phyloP scores from a whole-genome alignment of 306 rosid genomes.

The Carpinus fangiana region DNA sequence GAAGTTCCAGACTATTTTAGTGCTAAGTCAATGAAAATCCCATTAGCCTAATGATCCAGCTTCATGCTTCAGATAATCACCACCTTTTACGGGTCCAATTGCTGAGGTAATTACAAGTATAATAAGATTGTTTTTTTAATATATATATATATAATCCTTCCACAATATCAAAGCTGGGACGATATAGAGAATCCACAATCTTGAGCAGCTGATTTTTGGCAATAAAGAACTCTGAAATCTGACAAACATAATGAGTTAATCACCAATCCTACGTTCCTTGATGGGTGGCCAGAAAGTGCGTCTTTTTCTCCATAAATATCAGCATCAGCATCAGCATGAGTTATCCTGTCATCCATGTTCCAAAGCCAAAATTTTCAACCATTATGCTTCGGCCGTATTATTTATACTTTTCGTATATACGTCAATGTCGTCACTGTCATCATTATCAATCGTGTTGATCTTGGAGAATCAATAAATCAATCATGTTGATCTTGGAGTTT shows the following conservation, averaged over 20 bases:
- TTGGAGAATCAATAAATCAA: conserved; percentile 24
- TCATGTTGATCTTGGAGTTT: conserved; percentile 16
- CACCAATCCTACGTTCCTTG: background rate
- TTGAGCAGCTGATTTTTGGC: conserved; percentile 22
- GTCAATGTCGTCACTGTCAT: conserved; percentile 35
- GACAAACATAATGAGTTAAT: conserved; percentile 14
- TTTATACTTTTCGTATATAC: conserved; percentile 30
- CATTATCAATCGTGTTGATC: conserved; percentile 28
- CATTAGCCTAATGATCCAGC: background rate
- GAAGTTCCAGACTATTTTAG: conserved; percentile 2
- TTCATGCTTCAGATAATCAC: too few species aligned
- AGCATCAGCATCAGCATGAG: conserved; percentile 43
- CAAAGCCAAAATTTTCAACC: conserved; percentile 33
- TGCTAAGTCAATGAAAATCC: background rate
- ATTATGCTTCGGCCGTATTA: conserved; percentile 20
- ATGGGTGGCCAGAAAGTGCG: conserved; percentile 27
- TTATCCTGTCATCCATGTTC: conserved; percentile 25
- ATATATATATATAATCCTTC: conserved; percentile 2
- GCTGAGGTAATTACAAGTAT: conserved; percentile 1
- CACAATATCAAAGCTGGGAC: conserved; percentile 27
- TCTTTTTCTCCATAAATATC: conserved; percentile 28
- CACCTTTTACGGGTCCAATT: too few species aligned
- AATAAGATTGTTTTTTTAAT: conserved; percentile 19
- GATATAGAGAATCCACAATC: conserved; percentile 14
- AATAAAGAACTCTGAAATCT: conserved; percentile 6